phyloP scores from a whole-genome alignment of 75 land plant species.

The Larix kaempferi region DNA sequence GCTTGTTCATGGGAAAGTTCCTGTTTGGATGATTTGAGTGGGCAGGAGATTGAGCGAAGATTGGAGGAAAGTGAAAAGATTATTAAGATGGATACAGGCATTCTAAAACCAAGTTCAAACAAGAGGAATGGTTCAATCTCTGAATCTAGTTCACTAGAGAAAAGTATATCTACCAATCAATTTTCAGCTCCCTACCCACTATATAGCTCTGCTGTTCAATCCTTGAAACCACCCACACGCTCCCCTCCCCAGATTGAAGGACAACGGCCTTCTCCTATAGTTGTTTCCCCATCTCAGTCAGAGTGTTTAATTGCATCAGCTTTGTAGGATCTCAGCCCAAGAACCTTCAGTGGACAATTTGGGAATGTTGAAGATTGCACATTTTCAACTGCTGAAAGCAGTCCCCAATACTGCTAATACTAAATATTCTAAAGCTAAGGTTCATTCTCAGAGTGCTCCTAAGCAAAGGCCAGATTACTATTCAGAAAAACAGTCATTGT shows the following conservation, averaged over 20 bases:
- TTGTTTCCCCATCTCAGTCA: slow-evolving; percentile 46
- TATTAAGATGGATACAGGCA: slow-evolving; percentile 62
- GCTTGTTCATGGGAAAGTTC: slow-evolving; percentile 26
- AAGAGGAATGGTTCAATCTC: slow-evolving; percentile 37
- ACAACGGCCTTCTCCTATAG: neutral
- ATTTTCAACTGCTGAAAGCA: slow-evolving; percentile 58
- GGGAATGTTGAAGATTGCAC: slow-evolving; percentile 60
- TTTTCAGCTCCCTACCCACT: neutral
- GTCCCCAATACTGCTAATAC: slow-evolving; percentile 81
- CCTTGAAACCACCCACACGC: neutral
- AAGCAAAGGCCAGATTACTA: slow-evolving; percentile 70
- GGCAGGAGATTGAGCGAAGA: slow-evolving; percentile 5
- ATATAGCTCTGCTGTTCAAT: neutral
- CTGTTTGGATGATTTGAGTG: slow-evolving; percentile 7
- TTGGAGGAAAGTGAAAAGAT: slow-evolving; percentile 66
- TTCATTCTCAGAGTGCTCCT: slow-evolving; percentile 84
- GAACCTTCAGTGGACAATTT: slow-evolving; percentile 52
- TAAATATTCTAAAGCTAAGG: slow-evolving; percentile 88
- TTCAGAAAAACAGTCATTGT: slow-evolving; percentile 10
- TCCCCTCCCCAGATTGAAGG: slow-evolving; percentile 14
- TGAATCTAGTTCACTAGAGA: slow-evolving; percentile 20
- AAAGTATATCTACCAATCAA: neutral
- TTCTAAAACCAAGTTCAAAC: slow-evolving; percentile 20
- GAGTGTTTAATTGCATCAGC: slow-evolving; percentile 14
- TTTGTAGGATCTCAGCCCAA: slow-evolving; percentile 56